Evolutionary conservation across 805 yeast species (phyloP).

Genomic region (Candida coquimbonensis): DNA sequence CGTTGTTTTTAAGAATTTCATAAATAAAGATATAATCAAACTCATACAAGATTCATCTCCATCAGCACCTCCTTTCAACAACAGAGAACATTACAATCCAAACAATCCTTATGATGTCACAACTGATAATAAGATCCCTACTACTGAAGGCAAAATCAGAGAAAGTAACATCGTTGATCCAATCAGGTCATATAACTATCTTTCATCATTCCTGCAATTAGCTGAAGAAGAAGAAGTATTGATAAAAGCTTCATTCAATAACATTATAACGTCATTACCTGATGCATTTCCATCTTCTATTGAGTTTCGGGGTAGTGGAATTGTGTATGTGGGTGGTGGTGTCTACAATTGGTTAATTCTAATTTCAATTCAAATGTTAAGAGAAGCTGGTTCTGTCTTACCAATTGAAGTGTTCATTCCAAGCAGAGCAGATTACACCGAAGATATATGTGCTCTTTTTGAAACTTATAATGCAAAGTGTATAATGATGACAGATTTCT

Average conservation of each 20-base stretch:
- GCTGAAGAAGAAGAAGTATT: conserved; percentile 8
- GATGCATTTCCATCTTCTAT: conserved; percentile 33
- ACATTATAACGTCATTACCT: conserved; percentile 28
- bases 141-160: conserved; percentile 16
- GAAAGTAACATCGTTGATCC: conserved; percentile 19
- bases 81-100: not conserved
- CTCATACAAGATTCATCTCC: too few relatives aligned
- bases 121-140: conserved; percentile 14
- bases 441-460: not conserved
- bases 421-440: conserved; percentile 46
- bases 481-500: not conserved
- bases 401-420: conserved; percentile 86
- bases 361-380: conserved; percentile 42
- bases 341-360: conserved; percentile 57
- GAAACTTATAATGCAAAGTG: not conserved
- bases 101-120: not conserved
- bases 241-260: conserved; percentile 15
- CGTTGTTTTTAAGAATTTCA: too few relatives aligned
- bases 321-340: conserved; percentile 70
- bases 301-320: conserved; percentile 44
- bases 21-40: too few relatives aligned
- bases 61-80: not conserved
- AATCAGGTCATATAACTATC: conserved; percentile 18
- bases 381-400: conserved; percentile 57
- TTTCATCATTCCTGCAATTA: conserved; percentile 14